Conservation (phyloP, 441 rosid genomes). For the Erodium moschatum region DNA sequence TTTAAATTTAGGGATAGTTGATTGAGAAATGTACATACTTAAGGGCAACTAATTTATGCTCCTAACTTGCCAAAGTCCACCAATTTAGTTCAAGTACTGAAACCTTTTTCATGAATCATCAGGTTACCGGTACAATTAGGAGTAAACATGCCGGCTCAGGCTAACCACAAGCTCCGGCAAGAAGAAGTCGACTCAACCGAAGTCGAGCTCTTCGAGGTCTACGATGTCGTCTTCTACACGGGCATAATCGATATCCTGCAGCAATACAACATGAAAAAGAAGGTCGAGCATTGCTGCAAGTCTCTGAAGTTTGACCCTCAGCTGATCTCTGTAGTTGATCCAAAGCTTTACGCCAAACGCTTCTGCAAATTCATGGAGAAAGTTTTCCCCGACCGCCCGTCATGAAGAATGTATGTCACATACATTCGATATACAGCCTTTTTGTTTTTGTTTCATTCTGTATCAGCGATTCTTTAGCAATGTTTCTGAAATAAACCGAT, state of each 20-base stretch:
- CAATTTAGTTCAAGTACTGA: too few relatives aligned
- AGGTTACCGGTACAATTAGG: conserved; percentile 93
- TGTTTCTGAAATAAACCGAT: neutral
- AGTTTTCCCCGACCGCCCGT: conserved; percentile 41
- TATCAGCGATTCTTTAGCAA: neutral
- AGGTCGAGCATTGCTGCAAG: conserved; percentile 56
- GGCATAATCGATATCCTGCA: conserved; percentile 86
- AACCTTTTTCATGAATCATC: neutral
- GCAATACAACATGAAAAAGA: conserved; percentile 68
- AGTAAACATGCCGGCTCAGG: conserved; percentile 69
- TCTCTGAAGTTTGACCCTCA: conserved; percentile 53
- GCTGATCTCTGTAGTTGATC: conserved; percentile 62
- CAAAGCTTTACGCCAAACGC: conserved; percentile 58
- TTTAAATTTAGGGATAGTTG: too few relatives aligned
- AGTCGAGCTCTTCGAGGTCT: conserved; percentile 68
- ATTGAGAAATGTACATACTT: too few relatives aligned
- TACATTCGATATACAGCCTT: neutral
- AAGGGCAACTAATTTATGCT: too few relatives aligned
- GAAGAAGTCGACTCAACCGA: conserved; percentile 39
- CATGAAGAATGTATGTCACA: neutral
- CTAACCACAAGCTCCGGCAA: conserved; percentile 28
- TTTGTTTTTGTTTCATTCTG: neutral
- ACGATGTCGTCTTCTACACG: conserved; percentile 87
- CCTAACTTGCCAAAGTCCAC: too few relatives aligned
- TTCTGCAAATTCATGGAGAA: conserved; percentile 59